Conservation (phyloP, 768 basidiomycete genomes). For the Boletus sp. region DNA sequence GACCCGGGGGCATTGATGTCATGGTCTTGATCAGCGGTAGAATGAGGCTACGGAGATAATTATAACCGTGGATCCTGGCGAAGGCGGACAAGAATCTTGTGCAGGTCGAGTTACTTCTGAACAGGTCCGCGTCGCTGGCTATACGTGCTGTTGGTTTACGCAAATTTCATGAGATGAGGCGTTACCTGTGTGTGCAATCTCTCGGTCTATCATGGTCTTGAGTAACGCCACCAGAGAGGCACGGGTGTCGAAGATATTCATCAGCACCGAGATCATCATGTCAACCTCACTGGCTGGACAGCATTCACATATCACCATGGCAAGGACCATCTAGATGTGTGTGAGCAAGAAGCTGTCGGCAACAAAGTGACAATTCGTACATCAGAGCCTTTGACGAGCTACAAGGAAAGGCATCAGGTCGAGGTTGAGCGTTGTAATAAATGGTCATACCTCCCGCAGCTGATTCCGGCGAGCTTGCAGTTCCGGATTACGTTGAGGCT, state of each 20-base stretch:
- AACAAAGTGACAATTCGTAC: constrained; percentile 38
- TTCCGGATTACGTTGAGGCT: constrained; percentile 51
- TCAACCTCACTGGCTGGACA: constrained; percentile 80
- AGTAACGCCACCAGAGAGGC: constrained; percentile 68
- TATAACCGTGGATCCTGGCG: constrained; percentile 87
- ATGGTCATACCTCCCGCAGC: constrained; percentile 52
- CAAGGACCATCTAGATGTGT: constrained; percentile 59
- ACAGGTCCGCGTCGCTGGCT: constrained; percentile 80
- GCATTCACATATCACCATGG: constrained; percentile 83
- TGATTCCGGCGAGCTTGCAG: constrained; percentile 47
- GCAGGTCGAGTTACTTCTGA: constrained; percentile 84
- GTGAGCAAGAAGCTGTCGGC: constrained; percentile 7
- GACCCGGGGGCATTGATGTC: constrained; percentile 65
- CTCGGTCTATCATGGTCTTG: constrained; percentile 81
- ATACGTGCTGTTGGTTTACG: constrained; percentile 7
- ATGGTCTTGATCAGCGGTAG: constrained; percentile 75
- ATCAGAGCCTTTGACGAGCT: constrained; percentile 74
- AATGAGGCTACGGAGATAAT: constrained; percentile 80
- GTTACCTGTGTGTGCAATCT: constrained; percentile 74
- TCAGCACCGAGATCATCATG: constrained; percentile 77
- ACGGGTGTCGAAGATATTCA: constrained; percentile 83
- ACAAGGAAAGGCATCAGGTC: constrained; percentile 3
- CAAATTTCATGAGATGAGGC: neutral
- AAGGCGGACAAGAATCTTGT: constrained; percentile 85
- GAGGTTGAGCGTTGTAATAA: neutral